A percentile compares a stretch with the other conserved stretches of the same genome.
Evolutionary conservation across 2,329 filamentous ascomycete species (phyloP).

Genomic region (Beauveria sp.): DNA sequence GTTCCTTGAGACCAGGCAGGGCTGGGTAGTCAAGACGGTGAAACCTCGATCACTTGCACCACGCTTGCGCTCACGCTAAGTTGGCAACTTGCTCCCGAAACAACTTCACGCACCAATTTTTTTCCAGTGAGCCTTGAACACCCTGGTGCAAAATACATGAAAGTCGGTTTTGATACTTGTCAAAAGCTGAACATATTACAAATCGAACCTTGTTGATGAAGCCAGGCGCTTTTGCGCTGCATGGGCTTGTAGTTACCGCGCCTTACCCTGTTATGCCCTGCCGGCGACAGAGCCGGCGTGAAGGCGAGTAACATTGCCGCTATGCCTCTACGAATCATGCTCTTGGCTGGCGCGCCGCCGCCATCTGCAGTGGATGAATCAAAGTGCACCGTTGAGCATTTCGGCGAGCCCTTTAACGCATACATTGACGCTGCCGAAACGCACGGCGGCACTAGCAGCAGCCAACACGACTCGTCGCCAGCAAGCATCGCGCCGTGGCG

Average conservation of each 20-base stretch:
- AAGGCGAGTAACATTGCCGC: too few relatives aligned
- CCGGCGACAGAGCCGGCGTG: too few relatives aligned
- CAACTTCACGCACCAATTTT: background rate
- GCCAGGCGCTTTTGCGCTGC: too few relatives aligned
- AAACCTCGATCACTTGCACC: background rate
- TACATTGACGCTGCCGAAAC: background rate
- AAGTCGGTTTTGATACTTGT: too few relatives aligned
- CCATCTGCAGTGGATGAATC: conserved; percentile 42
- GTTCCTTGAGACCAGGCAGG: too few relatives aligned
- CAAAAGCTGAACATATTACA: too few relatives aligned
- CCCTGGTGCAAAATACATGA: too few relatives aligned
- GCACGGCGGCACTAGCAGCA: too few relatives aligned
- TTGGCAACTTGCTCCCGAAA: background rate
- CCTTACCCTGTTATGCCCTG: too few relatives aligned
- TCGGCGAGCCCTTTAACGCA: background rate
- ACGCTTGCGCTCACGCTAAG: background rate
- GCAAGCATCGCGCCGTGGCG: conserved; percentile 41
- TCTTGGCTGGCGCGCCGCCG: conserved; percentile 51
- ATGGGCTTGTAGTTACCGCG: too few relatives aligned
- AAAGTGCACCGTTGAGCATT: conserved; percentile 27
- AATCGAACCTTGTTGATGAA: too few relatives aligned
- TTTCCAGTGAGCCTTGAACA: background rate
- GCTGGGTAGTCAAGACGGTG: background rate
- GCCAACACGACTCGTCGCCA: conserved; percentile 23
- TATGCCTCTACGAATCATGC: conserved; percentile 21